Base-by-base conservation (phyloP, 2,329 filamentous ascomycete genomes). In the Zasmidium citrigriseum region DNA sequence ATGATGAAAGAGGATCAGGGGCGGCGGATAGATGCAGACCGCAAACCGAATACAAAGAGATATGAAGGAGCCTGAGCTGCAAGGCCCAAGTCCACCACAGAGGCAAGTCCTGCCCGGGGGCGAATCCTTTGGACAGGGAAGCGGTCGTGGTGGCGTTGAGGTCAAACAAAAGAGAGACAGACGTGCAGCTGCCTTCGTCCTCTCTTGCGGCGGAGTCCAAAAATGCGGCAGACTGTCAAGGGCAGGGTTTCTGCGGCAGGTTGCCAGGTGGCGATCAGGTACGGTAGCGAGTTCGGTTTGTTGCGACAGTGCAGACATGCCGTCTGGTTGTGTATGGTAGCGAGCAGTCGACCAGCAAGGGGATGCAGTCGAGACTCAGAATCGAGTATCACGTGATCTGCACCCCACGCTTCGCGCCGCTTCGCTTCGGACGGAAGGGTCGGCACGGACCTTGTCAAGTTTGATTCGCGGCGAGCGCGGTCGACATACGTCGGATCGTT, bases 111-210 rank as follows among this genome's bases (percentile, higher is more conserved):
- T 29, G 27, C 7, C 14, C 27, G 4, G 12, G 18, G 34, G 27
- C 27, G 10, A 47, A 47, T 47, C 45, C 45, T 47, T 49, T 23
- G 47, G n/a, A 12, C 47, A 49, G 24, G 47, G 44, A 27, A 25
- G 47, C 12, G 3, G 47, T 23, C 10, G 3, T 22, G 16, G 47
- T 49, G 47, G 47, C 47, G 47, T 24, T 12, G 14, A 41, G 34
- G 34, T n/a, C 34, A 41, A n/a, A 41, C 34, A 41, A n/a, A 41
- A 41, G 34, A 4, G 5, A n/a, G 16, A 41, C 34, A 41, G 16
- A 41, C 34, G 34, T 41, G 34, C 34, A 41, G 34, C 34, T 41
- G 34, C 16, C 34, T 4, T 41, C 34, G 14, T 9, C 34, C 4
- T 7, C 18, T 9, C 18, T 10, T 9, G 34, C 34, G 18, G 14